Evolutionary conservation across 176 grass and related monocot genomes (phyloP), one percentile per base, ranked within the genome.

Genomic region (Oryza meyeriana): DNA sequence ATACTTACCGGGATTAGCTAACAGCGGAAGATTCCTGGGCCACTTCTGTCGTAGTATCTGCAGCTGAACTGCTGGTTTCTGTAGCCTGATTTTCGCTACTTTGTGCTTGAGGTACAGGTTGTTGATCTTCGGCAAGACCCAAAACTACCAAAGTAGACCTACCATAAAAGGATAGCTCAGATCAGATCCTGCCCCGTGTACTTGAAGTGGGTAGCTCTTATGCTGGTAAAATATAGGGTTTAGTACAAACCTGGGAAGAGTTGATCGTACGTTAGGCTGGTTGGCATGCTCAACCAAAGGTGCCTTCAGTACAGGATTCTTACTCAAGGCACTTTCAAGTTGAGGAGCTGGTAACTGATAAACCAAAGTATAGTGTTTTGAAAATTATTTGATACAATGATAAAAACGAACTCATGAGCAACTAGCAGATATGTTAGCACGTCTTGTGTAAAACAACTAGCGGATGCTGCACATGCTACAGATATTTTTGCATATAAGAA

Each of bases 311-410:
- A 79, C 72, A 20, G 84, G 88, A 80, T 95, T 91, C 84, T 87
- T 98, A 42, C 48, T 95, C 74, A 98, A 76, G 22, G 95, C 90
- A 77, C 92, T 94, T 86, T 95, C 95, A 71, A 98, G 91, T 85
- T 98, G 95, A 44, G 92, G 90, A 81, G 95, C 92, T 77, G 95
- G 95, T 81, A 98, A 87, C 92, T 98, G 87, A 48, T 45, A 63
- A 84, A 84, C 12, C 27, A 20, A 84, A n/a, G 79, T 75, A 66
- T 10, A 11, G n/a, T 29, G 44, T 57, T 73, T 80, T 5, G n/a
- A 12, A 70, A 38, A 74, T 18, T 41, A 10, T 2, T 61, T 59
- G 40, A 79, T 7, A 74, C 20, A 24, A 47, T 69, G 32, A 70
- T 67, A 42, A 69, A 18, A 31, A 42, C 26, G 69, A 10, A 31